Percentiles rank a stretch among this genome's conserved stretches.
These are phyloP conservation scores for Rhipidocladum racemiflorum DNA, from an alignment of 176 grass and related monocot species.

Conservation along the genomic window DNA sequence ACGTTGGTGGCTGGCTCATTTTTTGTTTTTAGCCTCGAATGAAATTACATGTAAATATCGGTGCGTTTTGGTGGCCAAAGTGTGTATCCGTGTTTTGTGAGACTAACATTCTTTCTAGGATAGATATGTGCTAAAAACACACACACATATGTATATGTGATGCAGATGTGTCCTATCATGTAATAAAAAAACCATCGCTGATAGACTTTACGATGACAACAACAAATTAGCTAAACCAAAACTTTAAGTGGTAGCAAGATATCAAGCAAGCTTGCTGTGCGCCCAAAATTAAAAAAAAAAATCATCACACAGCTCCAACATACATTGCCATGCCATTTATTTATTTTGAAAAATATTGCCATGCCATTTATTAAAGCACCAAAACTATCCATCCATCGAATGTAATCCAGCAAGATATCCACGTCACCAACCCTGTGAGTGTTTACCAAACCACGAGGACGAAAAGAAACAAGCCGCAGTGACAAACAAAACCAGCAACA, in stretches of 20 bases:
- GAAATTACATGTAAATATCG: no score
- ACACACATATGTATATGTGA: no score
- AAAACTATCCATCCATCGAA: neutral
- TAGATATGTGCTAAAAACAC: no score
- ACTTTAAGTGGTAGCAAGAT: conserved; percentile 41
- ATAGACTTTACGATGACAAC: neutral
- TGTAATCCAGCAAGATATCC: conserved; percentile 26
- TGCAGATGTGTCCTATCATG: no score
- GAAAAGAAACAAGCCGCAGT: neutral
- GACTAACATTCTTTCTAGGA: no score
- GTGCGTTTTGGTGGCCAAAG: no score
- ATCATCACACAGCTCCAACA: neutral
- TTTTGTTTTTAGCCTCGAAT: no score
- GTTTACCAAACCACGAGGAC: conserved; percentile 24
- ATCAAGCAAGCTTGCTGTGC: neutral
- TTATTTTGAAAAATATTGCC: neutral
- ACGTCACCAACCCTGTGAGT: conserved; percentile 28
- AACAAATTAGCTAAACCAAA: conserved; percentile 29
- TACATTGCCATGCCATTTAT: neutral
- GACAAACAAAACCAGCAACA: conserved; percentile 19
- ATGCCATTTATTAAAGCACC: neutral
- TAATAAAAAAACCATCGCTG: conserved; percentile 36
- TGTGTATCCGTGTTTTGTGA: no score
- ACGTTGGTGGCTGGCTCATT: no score
- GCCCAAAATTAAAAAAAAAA: neutral